A percentile compares a stretch with the other conserved stretches of the same genome.
phyloP scores from a whole-genome alignment of 176 grass and related monocot genomes.

The Phoenix dactylifera region DNA sequence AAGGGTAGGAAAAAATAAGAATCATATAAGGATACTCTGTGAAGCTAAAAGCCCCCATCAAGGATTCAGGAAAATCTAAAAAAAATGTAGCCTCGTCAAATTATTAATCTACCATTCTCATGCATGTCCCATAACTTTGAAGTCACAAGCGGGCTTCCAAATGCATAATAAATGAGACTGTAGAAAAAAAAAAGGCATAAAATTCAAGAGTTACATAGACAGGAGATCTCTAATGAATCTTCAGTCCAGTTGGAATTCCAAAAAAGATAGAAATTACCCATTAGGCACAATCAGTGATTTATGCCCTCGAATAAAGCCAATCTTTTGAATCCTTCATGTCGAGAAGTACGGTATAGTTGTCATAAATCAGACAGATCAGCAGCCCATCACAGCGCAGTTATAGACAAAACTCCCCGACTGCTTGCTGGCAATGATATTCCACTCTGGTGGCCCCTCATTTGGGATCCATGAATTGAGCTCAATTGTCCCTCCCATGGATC shows the following conservation, averaged over 20 bases:
- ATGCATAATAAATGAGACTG: constrained; percentile 12
- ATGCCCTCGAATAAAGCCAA: not conserved
- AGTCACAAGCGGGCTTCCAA: not conserved
- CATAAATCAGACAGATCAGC: constrained; percentile 9
- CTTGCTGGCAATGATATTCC: constrained; percentile 14
- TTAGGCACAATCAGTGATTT: constrained; percentile 1
- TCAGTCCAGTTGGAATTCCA: not conserved
- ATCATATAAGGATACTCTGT: not conserved
- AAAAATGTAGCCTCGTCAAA: not conserved
- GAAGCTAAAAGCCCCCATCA: not conserved
- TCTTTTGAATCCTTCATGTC: not conserved
- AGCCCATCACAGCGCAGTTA: constrained; percentile 23
- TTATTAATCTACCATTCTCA: constrained; percentile 6
- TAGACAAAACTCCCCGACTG: constrained; percentile 14
- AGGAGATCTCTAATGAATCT: constrained; percentile 2
- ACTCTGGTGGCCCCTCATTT: constrained; percentile 4
- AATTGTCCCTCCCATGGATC: constrained; percentile 12
- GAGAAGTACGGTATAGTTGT: not conserved
- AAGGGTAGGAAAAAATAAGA: too few relatives aligned
- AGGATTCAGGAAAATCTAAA: not conserved
- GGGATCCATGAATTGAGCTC: constrained; percentile 22
- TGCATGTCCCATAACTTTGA: constrained; percentile 5
- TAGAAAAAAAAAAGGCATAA: constrained; percentile 2
- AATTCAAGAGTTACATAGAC: not conserved
- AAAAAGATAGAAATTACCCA: not conserved